Base-by-base conservation (phyloP, 805 yeast genomes). In the Middelhovenomyces tepae region DNA sequence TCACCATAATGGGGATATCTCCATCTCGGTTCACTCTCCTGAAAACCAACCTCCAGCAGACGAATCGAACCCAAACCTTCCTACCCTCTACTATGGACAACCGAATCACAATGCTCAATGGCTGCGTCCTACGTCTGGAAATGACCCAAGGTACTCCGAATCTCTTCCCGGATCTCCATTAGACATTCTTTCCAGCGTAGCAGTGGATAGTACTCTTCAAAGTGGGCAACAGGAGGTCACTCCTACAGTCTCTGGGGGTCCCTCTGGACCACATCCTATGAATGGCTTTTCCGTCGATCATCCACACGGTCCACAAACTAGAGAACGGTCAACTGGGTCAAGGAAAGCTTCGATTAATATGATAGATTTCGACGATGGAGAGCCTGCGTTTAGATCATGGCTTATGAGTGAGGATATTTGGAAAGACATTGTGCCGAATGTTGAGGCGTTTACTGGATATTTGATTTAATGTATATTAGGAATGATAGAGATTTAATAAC, bases 401-500 rank as follows among this genome's bases (percentile, higher is more conserved):
- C 69, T 75, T 7, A 52, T 77, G 22, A 74, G 73, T 37, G 86
- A 78, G 46, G 86, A 78, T 47, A 75, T 78, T 45, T 78, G 86
- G 86, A 65, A 75, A 22, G 81, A 78, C 24, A 26, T 49, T 15
- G 37, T 47, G 7, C 51, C 53, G 7, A 44, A 36, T 25, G 50
- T 46, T 8, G 52, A 45, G 14, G 44, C 42, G 5, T 40, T 46
- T 14, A 34, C 49, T 4, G 48, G 49, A 18, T 46, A 39, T 27
- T n/a, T n/a, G n/a, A n/a, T n/a, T n/a, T n/a, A n/a, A n/a, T n/a
- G n/a, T n/a, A n/a, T n/a, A n/a, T n/a, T n/a, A n/a, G n/a, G n/a
- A n/a, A n/a, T n/a, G n/a, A n/a, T n/a, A n/a, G n/a, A n/a, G n/a
- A n/a, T n/a, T n/a, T n/a, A n/a, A n/a, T n/a, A n/a, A n/a, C n/a